phyloP scores from a whole-genome alignment of 495 filamentous ascomycete species.

The Aspergillus baeticus region DNA sequence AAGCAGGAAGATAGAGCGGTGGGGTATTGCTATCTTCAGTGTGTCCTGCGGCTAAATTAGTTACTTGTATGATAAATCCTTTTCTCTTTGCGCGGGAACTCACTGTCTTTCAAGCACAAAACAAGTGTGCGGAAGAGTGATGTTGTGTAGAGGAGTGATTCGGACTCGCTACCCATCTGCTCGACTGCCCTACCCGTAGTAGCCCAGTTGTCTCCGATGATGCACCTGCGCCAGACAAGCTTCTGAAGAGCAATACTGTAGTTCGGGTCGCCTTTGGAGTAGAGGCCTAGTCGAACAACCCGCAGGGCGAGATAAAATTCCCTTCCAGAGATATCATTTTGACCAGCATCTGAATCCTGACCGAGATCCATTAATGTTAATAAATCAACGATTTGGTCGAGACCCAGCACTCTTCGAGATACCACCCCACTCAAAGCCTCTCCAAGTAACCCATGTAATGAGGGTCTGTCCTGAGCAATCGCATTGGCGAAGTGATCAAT shows the following conservation, averaged over 20 bases:
- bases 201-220: conserved; percentile 76
- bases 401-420: conserved; percentile 62
- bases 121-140: conserved; percentile 32
- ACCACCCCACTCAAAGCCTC: conserved; percentile 65
- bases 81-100: conserved; percentile 4
- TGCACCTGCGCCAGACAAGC: conserved; percentile 82
- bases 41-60: conserved; percentile 17
- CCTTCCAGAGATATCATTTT: conserved; percentile 38
- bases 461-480: conserved; percentile 57
- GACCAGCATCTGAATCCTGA: conserved; percentile 27
- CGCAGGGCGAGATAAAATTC: conserved; percentile 73
- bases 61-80: conserved; percentile 2
- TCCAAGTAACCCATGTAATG: conserved; percentile 62
- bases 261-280: conserved; percentile 45
- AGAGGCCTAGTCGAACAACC: conserved; percentile 57
- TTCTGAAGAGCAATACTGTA: conserved; percentile 57
- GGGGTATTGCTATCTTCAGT: conserved; percentile 17
- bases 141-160: conserved; percentile 28
- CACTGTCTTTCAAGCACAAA: conserved; percentile 35
- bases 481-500: conserved; percentile 63
- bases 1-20: conserved; percentile 39
- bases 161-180: conserved; percentile 22
- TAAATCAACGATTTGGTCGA: conserved; percentile 71
- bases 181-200: conserved; percentile 39
- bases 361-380: conserved; percentile 67